Conservation (phyloP, 305 asterid species). For the Plantago lanceolata region DNA sequence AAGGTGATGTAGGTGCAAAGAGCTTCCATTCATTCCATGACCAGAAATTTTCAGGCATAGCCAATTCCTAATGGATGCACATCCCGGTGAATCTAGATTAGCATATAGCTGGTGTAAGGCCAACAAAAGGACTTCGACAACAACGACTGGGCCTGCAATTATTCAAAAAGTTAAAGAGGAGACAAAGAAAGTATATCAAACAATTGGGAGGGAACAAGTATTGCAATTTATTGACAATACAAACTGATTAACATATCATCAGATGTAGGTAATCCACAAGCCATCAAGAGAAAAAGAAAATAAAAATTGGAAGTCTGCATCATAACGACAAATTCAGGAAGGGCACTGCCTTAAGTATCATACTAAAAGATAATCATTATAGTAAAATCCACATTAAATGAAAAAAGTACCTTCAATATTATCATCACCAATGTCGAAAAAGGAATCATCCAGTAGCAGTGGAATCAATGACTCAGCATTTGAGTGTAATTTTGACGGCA, state of each 20-base stretch:
- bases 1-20: conserved; percentile 48
- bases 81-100: conserved; percentile 50
- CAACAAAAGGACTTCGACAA: conserved; percentile 57
- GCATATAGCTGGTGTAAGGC: conserved; percentile 60
- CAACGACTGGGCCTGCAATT: conserved; percentile 48
- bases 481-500: conserved; percentile 77
- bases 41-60: conserved; percentile 47
- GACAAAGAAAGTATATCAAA: no score
- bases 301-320: neutral
- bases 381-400: neutral
- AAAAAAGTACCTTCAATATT: conserved; percentile 47
- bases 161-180: conserved; percentile 18
- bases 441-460: conserved; percentile 51
- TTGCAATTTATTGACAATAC: neutral
- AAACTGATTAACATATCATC: no score
- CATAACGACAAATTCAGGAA: neutral
- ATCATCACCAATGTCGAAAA: conserved; percentile 43
- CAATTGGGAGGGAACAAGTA: no score
- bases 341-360: neutral
- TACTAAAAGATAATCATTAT: neutral
- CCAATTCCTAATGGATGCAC: conserved; percentile 50
- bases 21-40: conserved; percentile 35
- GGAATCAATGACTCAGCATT: conserved; percentile 47
- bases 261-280: neutral
- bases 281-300: neutral